phyloP scores from a whole-genome alignment of 768 basidiomycete genomes.

The Pisolithus marmoratus region DNA sequence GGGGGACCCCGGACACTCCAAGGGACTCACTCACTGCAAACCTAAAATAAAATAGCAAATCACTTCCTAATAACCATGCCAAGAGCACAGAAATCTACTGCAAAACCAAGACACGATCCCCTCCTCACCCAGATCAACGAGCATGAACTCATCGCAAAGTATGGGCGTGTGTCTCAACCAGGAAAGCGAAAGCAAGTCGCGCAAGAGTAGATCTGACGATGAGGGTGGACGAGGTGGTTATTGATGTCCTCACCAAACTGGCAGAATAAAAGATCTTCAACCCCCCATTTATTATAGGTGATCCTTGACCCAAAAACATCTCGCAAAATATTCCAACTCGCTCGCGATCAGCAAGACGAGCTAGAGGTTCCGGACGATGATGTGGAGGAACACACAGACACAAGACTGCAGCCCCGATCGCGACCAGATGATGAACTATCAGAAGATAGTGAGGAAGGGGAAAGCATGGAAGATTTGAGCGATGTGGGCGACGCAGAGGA shows the following conservation, averaged over 20 bases:
- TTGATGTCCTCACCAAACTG: constrained; percentile 6
- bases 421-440: constrained; percentile 45
- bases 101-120: constrained; percentile 77
- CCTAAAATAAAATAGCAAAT: neutral
- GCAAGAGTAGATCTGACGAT: constrained; percentile 38
- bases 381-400: constrained; percentile 33
- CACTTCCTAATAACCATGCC: constrained; percentile 55
- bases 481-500: constrained; percentile 52
- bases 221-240: constrained; percentile 55
- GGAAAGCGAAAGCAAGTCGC: constrained; percentile 69
- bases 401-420: constrained; percentile 20
- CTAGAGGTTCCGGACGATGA: constrained; percentile 55
- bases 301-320: constrained; percentile 80
- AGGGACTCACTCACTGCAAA: neutral
- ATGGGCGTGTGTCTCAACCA: constrained; percentile 70
- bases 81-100: constrained; percentile 45
- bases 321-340: constrained; percentile 84
- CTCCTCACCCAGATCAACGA: constrained; percentile 77
- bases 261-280: constrained; percentile 2
- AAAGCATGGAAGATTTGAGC: constrained; percentile 27
- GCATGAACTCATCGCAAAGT: constrained; percentile 72
- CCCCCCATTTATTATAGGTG: constrained; percentile 37
- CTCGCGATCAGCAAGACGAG: constrained; percentile 90
- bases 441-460: constrained; percentile 47
- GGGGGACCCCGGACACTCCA: no score